Evolutionary conservation across 2,329 filamentous ascomycete genomes (phyloP).

Genomic region (Aspergillus transmontanensis): DNA sequence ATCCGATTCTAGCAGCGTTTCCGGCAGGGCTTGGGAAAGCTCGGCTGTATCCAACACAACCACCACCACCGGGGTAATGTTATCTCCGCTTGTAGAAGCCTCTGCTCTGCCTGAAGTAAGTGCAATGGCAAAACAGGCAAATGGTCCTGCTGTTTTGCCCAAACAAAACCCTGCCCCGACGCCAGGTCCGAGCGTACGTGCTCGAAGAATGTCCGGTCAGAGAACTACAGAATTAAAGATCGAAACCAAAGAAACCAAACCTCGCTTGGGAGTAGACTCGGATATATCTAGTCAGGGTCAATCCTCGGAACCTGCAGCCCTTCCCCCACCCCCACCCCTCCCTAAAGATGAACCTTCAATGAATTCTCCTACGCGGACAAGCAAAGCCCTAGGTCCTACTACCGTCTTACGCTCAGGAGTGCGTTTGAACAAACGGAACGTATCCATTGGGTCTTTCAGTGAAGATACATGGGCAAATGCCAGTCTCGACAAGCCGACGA

Average conservation of each 20-base stretch:
- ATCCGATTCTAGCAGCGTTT: slow-evolving; percentile 78
- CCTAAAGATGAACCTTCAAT: slow-evolving; percentile 34
- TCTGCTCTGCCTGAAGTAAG: slow-evolving; percentile 41
- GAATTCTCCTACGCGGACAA: slow-evolving; percentile 18
- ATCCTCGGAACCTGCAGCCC: slow-evolving; percentile 26
- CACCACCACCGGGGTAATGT: slow-evolving; percentile 64
- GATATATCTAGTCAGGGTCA: slow-evolving; percentile 30
- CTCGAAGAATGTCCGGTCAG: slow-evolving; percentile 76
- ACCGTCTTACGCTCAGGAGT: slow-evolving; percentile 20
- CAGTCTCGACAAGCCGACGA: slow-evolving; percentile 46
- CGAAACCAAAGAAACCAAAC: slow-evolving; percentile 76
- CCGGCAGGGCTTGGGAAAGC: slow-evolving; percentile 78
- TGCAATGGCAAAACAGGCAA: slow-evolving; percentile 42
- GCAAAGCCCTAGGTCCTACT: slow-evolving; percentile 14
- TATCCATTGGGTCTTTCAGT: slow-evolving; percentile 37
- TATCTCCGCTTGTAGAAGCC: slow-evolving; percentile 74
- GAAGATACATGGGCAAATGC: slow-evolving; percentile 46
- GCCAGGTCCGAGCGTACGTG: slow-evolving; percentile 62
- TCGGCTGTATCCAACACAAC: slow-evolving; percentile 73
- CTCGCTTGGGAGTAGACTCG: slow-evolving; percentile 31
- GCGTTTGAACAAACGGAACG: slow-evolving; percentile 34
- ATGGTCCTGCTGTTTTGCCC: neutral
- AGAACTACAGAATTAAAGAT: slow-evolving; percentile 85
- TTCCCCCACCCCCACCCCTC: slow-evolving; percentile 26
- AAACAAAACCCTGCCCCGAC: slow-evolving; percentile 8